Evolutionary conservation across 2,329 filamentous ascomycete genomes (phyloP).

Genomic region (Aureobasidium vineae): DNA sequence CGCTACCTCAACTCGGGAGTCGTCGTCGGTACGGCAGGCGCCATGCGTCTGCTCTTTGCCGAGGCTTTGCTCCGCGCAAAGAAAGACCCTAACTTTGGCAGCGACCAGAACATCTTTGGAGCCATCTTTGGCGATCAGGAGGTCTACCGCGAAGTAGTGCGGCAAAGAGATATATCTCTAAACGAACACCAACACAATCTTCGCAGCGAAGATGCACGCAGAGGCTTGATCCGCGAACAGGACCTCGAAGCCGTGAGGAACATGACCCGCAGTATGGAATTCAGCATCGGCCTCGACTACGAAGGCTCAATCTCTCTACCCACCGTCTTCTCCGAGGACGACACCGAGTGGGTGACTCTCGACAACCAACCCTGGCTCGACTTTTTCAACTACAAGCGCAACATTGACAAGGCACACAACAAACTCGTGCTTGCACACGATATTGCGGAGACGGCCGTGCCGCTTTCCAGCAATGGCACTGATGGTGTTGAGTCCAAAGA

Average conservation of each 20-base stretch:
- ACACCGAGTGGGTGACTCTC: conserved; percentile 34
- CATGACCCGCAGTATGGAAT: conserved; percentile 39
- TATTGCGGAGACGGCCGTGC: conserved; percentile 28
- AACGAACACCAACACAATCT: conserved; percentile 28
- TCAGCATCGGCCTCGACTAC: conserved; percentile 37
- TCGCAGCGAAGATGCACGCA: not conserved
- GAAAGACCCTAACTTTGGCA: conserved; percentile 35
- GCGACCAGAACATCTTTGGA: conserved; percentile 41
- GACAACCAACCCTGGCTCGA: conserved; percentile 28
- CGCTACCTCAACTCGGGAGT: conserved; percentile 41
- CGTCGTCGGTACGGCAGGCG: conserved; percentile 32
- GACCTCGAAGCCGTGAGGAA: conserved; percentile 34
- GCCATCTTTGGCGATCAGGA: conserved; percentile 39
- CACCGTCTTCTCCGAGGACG: conserved; percentile 35
- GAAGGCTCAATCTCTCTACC: conserved; percentile 33
- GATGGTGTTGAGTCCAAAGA: conserved; percentile 17
- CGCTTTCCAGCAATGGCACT: conserved; percentile 24
- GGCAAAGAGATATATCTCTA: conserved; percentile 36
- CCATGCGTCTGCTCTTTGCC: conserved; percentile 34
- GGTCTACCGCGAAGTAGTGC: conserved; percentile 36
- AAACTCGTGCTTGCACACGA: conserved; percentile 28
- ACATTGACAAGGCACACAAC: conserved; percentile 29
- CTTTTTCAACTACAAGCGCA: conserved; percentile 27
- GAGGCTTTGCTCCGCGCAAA: conserved; percentile 38
- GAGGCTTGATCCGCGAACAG: not conserved